Evolutionary conservation across 2,329 filamentous ascomycete genomes (phyloP).

Genomic region (Gliomastix tumulicola): DNA sequence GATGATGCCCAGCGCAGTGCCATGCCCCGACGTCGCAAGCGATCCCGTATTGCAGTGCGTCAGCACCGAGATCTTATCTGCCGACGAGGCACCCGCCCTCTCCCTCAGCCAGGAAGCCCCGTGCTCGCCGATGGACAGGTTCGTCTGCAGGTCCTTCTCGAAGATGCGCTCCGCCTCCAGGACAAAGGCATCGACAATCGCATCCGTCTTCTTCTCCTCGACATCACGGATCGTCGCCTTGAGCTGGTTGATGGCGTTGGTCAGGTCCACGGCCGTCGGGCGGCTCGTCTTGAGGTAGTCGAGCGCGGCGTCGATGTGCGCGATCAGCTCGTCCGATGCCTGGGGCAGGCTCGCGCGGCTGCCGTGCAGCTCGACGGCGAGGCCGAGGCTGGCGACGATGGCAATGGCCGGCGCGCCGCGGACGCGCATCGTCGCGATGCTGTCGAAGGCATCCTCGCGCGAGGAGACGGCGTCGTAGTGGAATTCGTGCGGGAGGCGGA

Average conservation of each 20-base stretch:
- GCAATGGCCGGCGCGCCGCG: conserved; percentile 88
- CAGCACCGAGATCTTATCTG: conserved; percentile 64
- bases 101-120: conserved; percentile 77
- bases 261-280: conserved; percentile 91
- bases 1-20: conserved; percentile 90
- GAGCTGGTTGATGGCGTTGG: conserved; percentile 80
- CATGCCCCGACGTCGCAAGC: conserved; percentile 94
- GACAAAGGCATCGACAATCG: conserved; percentile 66
- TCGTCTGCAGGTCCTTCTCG: conserved; percentile 78
- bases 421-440: conserved; percentile 73
- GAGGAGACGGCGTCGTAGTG: conserved; percentile 68
- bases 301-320: conserved; percentile 68
- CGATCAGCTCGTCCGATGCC: conserved; percentile 49
- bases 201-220: conserved; percentile 32
- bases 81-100: conserved; percentile 41
- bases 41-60: conserved; percentile 99
- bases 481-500: conserved; percentile 73
- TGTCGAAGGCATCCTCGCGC: conserved; percentile 71
- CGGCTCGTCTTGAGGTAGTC: conserved; percentile 84
- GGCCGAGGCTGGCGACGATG: conserved; percentile 86
- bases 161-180: conserved; percentile 80
- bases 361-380: conserved; percentile 75
- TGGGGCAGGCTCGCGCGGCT: conserved; percentile 36
- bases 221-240: conserved; percentile 52
- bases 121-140: conserved; percentile 74